Percentiles rank a stretch among this genome's conserved stretches.
These are phyloP conservation scores for Metschnikowia gelsemii DNA, from an alignment of 805 yeast genomes.

Conservation along the genomic window DNA sequence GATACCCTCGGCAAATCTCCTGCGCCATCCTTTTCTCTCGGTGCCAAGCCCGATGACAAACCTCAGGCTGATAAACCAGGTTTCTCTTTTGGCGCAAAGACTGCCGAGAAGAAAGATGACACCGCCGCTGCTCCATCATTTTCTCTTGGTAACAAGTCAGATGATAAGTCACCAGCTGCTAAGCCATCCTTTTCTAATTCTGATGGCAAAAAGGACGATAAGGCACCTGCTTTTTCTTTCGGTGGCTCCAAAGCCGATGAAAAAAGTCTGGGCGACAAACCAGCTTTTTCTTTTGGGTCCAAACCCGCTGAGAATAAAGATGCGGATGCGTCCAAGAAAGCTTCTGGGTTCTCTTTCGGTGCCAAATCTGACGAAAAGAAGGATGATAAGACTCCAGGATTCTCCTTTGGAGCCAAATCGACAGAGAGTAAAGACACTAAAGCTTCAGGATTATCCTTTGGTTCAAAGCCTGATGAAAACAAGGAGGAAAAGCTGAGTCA, in stretches of 20 bases:
- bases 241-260: slow-evolving; percentile 26
- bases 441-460: slow-evolving; percentile 22
- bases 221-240: slow-evolving; percentile 24
- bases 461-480: slow-evolving; percentile 21
- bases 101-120: slow-evolving; percentile 20
- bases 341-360: slow-evolving; percentile 25
- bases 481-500: slow-evolving; percentile 4
- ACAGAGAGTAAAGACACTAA: slow-evolving; percentile 17
- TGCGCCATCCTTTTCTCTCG: neutral
- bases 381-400: slow-evolving; percentile 21
- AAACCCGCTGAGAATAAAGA: slow-evolving; percentile 22
- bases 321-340: slow-evolving; percentile 2
- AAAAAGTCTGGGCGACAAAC: slow-evolving; percentile 7
- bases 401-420: slow-evolving; percentile 21
- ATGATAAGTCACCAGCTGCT: too few relatives aligned
- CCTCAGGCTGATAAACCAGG: slow-evolving; percentile 13
- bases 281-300: slow-evolving; percentile 25
- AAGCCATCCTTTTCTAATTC: too few relatives aligned
- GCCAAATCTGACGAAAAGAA: slow-evolving; percentile 26
- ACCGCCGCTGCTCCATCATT: slow-evolving; percentile 17
- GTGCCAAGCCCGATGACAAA: slow-evolving; percentile 5
- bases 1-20: neutral
- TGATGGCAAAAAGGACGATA: too few relatives aligned
- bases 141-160: too few relatives aligned
- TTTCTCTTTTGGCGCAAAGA: slow-evolving; percentile 28